Evolutionary conservation across 2,329 filamentous ascomycete species (phyloP).

Genomic region (Colletotrichum sojae): DNA sequence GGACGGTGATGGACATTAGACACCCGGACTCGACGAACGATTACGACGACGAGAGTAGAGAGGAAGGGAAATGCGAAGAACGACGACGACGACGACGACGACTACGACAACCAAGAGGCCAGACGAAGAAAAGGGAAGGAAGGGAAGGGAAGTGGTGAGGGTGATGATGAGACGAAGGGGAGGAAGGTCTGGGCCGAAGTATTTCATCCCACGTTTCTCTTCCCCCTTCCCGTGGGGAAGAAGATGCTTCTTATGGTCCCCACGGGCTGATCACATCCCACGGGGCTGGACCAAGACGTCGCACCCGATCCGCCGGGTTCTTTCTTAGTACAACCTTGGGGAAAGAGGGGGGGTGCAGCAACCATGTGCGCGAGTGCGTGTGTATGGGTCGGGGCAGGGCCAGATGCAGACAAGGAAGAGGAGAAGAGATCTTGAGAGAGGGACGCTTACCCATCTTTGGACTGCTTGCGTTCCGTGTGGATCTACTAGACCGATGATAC

Average conservation of each 20-base stretch:
- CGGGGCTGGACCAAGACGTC: slow-evolving; percentile 32
- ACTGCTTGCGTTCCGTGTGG: slow-evolving; percentile 17
- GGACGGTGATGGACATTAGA: slow-evolving; percentile 49
- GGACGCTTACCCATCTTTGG: slow-evolving; percentile 39
- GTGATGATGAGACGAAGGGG: slow-evolving; percentile 20
- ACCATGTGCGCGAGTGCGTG: too few species aligned
- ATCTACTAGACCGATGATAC: slow-evolving; percentile 11
- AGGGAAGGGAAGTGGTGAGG: slow-evolving; percentile 24
- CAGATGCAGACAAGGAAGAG: too few species aligned
- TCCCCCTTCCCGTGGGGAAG: slow-evolving; percentile 38
- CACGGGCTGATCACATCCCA: slow-evolving; percentile 37
- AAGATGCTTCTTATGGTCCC: slow-evolving; percentile 41
- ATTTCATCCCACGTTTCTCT: slow-evolving; percentile 24
- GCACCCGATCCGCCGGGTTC: slow-evolving; percentile 32
- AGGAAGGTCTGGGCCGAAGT: slow-evolving; percentile 27
- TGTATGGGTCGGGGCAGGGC: too few species aligned
- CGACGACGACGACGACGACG: slow-evolving; percentile 1
- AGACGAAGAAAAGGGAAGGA: slow-evolving; percentile 10
- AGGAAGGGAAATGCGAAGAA: slow-evolving; percentile 5
- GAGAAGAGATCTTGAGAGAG: too few species aligned
- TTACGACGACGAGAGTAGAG: slow-evolving; percentile 10
- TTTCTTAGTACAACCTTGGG: slow-evolving; percentile 5
- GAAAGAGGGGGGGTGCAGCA: slow-evolving; percentile 20
- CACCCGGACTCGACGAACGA: slow-evolving; percentile 16
- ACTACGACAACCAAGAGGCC: slow-evolving; percentile 1